Evolutionary conservation across 441 rosid species (phyloP).

Genomic region (Gossypium schwendimanii): DNA sequence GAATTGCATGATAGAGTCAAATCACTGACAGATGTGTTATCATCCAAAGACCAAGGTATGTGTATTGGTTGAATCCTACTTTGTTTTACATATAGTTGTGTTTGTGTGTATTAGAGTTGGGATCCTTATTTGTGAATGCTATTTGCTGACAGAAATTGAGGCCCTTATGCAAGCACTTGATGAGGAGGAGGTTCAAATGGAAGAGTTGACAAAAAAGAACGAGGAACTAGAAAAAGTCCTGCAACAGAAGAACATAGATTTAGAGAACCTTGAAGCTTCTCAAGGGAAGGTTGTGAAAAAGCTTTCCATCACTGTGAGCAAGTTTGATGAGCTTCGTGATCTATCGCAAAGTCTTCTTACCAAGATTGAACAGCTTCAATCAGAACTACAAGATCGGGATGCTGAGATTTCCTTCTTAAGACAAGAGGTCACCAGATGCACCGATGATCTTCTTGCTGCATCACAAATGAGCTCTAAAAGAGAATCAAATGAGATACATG

Average conservation of each 20-base stretch:
- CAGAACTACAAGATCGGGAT: constrained; percentile 85
- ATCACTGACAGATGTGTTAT: constrained; percentile 44
- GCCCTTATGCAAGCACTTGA: constrained; percentile 98
- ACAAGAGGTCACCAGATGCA: constrained; percentile 96
- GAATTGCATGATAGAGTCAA: constrained; percentile 56
- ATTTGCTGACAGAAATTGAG: constrained; percentile 68
- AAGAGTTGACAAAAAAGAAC: constrained; percentile 58
- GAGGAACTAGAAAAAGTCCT: constrained; percentile 57
- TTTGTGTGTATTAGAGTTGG: neutral
- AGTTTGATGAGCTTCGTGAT: constrained; percentile 94
- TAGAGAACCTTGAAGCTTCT: constrained; percentile 76
- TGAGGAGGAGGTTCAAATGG: constrained; percentile 97
- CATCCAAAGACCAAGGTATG: constrained; percentile 94
- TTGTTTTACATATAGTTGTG: neutral
- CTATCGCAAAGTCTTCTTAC: constrained; percentile 76
- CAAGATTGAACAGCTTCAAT: constrained; percentile 90
- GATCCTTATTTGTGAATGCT: constrained; percentile 14
- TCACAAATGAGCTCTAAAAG: constrained; percentile 58
- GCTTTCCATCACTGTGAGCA: constrained; percentile 72
- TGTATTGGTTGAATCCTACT: constrained; percentile 14
- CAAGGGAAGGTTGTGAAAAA: constrained; percentile 78
- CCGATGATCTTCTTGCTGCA: constrained; percentile 75
- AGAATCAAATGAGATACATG: constrained; percentile 52
- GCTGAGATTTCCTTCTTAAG: constrained; percentile 90
- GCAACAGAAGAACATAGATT: constrained; percentile 57